Conservation (phyloP, 208 protist genomes). For the Crithidia acanthocephali region DNA sequence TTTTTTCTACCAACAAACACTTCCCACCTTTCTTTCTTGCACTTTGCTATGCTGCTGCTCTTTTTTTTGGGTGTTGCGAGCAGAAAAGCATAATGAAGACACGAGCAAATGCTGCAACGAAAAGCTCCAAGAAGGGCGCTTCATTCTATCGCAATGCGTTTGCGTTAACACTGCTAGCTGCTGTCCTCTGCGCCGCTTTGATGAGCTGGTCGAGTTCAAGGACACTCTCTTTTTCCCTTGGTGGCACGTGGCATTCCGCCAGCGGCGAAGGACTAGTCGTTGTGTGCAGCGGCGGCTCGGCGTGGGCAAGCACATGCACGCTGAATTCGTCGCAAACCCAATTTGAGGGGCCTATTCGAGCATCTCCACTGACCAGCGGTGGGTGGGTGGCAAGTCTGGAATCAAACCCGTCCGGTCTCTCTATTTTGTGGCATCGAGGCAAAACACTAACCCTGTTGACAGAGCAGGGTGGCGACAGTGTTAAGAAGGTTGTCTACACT, state of each 20-base stretch:
- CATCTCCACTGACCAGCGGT: slow-evolving; percentile 29
- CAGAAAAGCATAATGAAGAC: too few species aligned
- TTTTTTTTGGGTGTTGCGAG: too few species aligned
- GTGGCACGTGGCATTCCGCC: slow-evolving; percentile 32
- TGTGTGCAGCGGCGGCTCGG: slow-evolving; percentile 13
- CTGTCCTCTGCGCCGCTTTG: slow-evolving; percentile 35
- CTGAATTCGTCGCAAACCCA: slow-evolving; percentile 10
- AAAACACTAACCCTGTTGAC: slow-evolving; percentile 13
- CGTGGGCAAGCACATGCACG: slow-evolving; percentile 21
- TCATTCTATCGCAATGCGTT: slow-evolving; percentile 21
- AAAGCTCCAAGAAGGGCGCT: neutral
- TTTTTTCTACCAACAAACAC: too few species aligned
- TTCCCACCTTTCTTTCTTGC: too few species aligned
- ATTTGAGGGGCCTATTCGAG: slow-evolving; percentile 15
- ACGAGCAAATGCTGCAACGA: neutral
- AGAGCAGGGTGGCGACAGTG: neutral
- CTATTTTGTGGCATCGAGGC: slow-evolving; percentile 15
- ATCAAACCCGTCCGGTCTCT: neutral
- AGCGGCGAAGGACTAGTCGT: slow-evolving; percentile 16
- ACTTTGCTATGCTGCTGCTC: too few species aligned
- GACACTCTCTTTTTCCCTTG: slow-evolving; percentile 33
- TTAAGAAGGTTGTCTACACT: slow-evolving; percentile 1
- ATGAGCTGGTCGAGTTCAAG: slow-evolving; percentile 49
- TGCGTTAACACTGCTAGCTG: slow-evolving; percentile 22
- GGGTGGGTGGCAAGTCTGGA: slow-evolving; percentile 28